A percentile compares a stretch with the other conserved stretches of the same genome.
These are phyloP conservation scores for Aspergillus cristatus DNA, from an alignment of 495 filamentous ascomycete species.

Conservation along the genomic window DNA sequence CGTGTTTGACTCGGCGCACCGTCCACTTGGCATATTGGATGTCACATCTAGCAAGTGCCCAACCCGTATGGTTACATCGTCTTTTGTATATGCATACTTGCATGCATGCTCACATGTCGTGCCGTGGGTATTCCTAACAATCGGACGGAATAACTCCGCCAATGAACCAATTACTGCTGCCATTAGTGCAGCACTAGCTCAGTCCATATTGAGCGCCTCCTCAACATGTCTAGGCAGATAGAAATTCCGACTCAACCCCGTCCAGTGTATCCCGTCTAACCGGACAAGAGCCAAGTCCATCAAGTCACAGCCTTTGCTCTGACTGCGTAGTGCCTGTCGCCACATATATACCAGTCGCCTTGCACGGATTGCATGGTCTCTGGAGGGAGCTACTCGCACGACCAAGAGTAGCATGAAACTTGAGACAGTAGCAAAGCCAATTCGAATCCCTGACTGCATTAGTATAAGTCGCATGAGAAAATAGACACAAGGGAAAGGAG, in stretches of 20 bases:
- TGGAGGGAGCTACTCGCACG: conserved; percentile 9
- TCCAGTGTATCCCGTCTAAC: conserved; percentile 3
- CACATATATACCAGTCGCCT: conserved; percentile 8
- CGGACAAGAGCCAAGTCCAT: conserved; percentile 11
- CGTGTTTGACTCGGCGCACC: too few relatives aligned
- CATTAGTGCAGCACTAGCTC: too few relatives aligned
- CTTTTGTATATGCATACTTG: too few relatives aligned
- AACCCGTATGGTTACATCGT: too few relatives aligned
- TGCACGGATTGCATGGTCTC: conserved; percentile 8
- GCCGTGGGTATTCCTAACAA: too few relatives aligned
- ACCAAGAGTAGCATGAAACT: conserved; percentile 11
- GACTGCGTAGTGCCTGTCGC: conserved; percentile 8
- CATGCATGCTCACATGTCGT: too few relatives aligned
- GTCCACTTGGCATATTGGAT: too few relatives aligned
- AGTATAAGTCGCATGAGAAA: neutral
- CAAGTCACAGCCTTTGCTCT: conserved; percentile 4
- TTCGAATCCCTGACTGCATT: conserved; percentile 10
- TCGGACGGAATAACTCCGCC: too few relatives aligned
- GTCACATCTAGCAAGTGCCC: too few relatives aligned
- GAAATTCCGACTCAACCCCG: conserved; percentile 8
- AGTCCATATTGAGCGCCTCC: too few relatives aligned
- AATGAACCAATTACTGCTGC: neutral
- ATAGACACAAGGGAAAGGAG: neutral
- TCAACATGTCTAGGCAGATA: conserved; percentile 1
- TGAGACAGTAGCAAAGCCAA: conserved; percentile 9